Conservation (phyloP, 1,139 yeast genomes). For the Nakaseomyces glabratus region DNA sequence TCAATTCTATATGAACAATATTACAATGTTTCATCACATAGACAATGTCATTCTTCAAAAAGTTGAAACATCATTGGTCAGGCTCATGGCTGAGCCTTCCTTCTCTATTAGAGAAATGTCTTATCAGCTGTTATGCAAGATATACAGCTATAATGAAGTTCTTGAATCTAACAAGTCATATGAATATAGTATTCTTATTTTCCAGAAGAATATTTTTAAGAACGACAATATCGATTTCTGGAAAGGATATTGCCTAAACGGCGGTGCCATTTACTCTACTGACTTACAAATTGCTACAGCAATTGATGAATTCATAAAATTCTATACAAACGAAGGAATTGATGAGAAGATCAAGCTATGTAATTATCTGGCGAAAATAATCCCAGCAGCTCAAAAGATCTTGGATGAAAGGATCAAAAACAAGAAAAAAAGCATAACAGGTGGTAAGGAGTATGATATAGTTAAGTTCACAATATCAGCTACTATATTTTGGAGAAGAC, state of each 20-base stretch:
- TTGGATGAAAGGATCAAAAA: conserved; percentile 19
- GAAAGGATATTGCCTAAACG: conserved; percentile 49
- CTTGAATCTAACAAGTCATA: background rate
- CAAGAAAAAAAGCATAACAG: conserved; percentile 6
- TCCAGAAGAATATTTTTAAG: background rate
- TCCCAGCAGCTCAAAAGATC: conserved; percentile 17
- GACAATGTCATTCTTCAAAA: conserved; percentile 24
- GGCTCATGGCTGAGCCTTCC: conserved; percentile 48
- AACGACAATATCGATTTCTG: conserved; percentile 34
- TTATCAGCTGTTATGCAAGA: background rate
- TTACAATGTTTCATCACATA: conserved; percentile 15
- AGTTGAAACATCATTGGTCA: conserved; percentile 34
- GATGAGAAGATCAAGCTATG: conserved; percentile 13
- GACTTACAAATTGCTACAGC: conserved; percentile 41
- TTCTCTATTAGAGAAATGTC: conserved; percentile 34
- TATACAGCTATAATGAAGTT: background rate
- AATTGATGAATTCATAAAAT: conserved; percentile 36
- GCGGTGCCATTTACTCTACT: conserved; percentile 54
- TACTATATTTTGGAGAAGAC: conserved; percentile 29
- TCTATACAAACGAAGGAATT: conserved; percentile 22
- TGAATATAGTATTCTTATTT: background rate
- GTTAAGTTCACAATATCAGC: conserved; percentile 21
- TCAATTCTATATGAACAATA: conserved; percentile 33
- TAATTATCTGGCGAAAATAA: conserved; percentile 16
- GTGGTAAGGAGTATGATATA: conserved; percentile 13